Conservation (phyloP, 805 yeast genomes). For the Pichia occidentalis region DNA sequence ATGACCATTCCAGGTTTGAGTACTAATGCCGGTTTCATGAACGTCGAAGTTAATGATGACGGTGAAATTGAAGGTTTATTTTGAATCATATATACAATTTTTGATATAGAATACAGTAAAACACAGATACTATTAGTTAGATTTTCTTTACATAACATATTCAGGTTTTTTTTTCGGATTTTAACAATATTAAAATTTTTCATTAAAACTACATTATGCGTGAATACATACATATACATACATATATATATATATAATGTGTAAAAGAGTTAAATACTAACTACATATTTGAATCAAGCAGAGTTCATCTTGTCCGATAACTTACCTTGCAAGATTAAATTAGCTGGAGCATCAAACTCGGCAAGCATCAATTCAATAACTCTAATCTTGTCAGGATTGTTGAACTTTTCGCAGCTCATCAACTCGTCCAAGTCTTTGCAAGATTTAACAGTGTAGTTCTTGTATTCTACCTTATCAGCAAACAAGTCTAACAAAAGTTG, state of each 20-base stretch:
- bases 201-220: not conserved
- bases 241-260: no score
- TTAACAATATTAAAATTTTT: not conserved
- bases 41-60: slow-evolving; percentile 71
- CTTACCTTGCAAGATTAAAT: slow-evolving; percentile 62
- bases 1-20: slow-evolving; percentile 85
- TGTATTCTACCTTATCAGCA: slow-evolving; percentile 49
- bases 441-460: slow-evolving; percentile 46
- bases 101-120: not conserved
- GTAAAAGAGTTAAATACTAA: no score
- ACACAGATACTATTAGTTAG: not conserved
- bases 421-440: slow-evolving; percentile 53
- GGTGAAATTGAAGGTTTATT: slow-evolving; percentile 82
- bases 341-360: slow-evolving; percentile 62
- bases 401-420: slow-evolving; percentile 41
- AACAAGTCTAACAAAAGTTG: slow-evolving; percentile 50
- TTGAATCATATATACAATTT: slow-evolving; percentile 25
- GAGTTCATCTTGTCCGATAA: slow-evolving; percentile 34
- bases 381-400: slow-evolving; percentile 53
- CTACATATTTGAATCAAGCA: slow-evolving; percentile 9
- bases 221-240: not conserved
- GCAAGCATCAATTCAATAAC: slow-evolving; percentile 63
- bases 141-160: not conserved
- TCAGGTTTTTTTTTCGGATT: not conserved
- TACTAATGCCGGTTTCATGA: slow-evolving; percentile 82